Evolutionary conservation across 208 protist genomes (phyloP).

Genomic region (Crithidia mellificae): DNA sequence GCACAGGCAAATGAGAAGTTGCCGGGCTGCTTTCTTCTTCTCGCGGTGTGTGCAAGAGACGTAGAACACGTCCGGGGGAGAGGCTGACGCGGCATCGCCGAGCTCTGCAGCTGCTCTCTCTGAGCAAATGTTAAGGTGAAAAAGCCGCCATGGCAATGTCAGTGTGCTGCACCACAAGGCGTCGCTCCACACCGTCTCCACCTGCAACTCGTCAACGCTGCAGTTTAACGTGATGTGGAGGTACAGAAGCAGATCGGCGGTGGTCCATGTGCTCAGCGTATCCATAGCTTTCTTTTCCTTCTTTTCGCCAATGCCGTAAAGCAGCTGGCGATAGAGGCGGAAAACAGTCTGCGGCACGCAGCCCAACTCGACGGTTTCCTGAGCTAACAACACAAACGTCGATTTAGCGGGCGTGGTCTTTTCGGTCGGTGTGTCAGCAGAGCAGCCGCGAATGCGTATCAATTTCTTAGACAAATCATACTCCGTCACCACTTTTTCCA

Average conservation of each 20-base stretch:
- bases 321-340: conserved; percentile 2
- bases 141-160: not conserved
- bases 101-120: too few species aligned
- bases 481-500: not conserved
- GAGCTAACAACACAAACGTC: not conserved
- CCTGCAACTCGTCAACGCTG: not conserved
- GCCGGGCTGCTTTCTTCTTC: not conserved
- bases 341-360: not conserved
- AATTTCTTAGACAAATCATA: not conserved
- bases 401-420: not conserved
- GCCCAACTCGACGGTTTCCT: not conserved
- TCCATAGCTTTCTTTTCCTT: not conserved
- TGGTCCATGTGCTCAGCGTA: not conserved
- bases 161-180: not conserved
- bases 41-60: not conserved
- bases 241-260: not conserved
- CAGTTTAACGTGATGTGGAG: not conserved
- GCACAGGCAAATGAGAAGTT: not conserved
- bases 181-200: not conserved
- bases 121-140: too few species aligned
- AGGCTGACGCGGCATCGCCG: not conserved
- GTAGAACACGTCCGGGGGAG: not conserved
- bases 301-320: not conserved
- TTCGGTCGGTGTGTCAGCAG: not conserved
- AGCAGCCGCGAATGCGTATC: not conserved